These are phyloP conservation scores for Arthrobotrys conoides DNA, from an alignment of 2,329 filamentous ascomycete genomes.

Conservation along the genomic window DNA sequence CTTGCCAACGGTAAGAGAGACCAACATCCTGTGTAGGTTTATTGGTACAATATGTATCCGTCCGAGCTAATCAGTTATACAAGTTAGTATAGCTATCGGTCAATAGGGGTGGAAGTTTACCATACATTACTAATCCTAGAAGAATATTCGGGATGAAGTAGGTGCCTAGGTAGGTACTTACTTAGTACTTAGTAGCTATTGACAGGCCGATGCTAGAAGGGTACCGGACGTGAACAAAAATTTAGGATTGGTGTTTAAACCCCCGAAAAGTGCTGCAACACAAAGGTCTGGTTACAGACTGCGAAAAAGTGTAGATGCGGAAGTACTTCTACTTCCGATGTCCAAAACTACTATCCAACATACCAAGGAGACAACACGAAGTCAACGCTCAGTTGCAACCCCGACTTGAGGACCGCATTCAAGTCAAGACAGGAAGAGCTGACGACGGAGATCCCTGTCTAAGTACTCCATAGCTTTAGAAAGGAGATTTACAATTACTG, in stretches of 20 bases:
- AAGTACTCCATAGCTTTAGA: conserved; percentile 7
- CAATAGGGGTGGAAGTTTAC: not conserved
- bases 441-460: too few species aligned
- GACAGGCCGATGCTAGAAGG: too few species aligned
- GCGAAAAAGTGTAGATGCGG: not conserved
- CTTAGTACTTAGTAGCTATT: too few species aligned
- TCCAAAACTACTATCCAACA: not conserved
- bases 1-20: conserved; percentile 98
- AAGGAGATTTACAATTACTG: conserved; percentile 9
- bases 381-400: too few species aligned
- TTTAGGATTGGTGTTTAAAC: not conserved
- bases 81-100: not conserved
- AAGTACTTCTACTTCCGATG: conserved; percentile 4
- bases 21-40: conserved; percentile 77
- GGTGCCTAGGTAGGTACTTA: not conserved
- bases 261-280: too few species aligned
- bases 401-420: not conserved
- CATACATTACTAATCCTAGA: not conserved
- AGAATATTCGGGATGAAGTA: not conserved
- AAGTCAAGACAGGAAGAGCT: too few species aligned
- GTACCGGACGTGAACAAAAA: not conserved
- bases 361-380: not conserved
- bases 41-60: not conserved
- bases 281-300: too few species aligned
- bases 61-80: not conserved